A percentile compares a stretch with the other conserved stretches of the same genome.
phyloP scores from a whole-genome alignment of 805 yeast species.

The Kurtzmaniella cleridarum region DNA sequence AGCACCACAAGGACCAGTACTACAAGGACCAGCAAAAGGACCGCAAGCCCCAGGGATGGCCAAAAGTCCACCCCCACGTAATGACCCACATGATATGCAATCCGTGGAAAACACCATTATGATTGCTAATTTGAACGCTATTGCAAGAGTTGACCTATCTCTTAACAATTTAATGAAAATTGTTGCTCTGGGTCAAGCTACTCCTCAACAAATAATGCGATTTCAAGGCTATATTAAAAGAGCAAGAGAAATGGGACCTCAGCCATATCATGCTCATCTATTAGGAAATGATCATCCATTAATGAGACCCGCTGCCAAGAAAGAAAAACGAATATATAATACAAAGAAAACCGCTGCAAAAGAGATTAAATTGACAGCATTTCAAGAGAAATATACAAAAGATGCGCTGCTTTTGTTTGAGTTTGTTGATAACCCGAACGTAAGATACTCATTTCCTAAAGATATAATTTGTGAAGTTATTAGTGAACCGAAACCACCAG shows the following conservation, averaged over 20 bases:
- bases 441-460: constrained; percentile 71
- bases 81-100: constrained; percentile 38
- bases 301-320: constrained; percentile 9
- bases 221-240: constrained; percentile 77
- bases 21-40: not conserved
- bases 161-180: constrained; percentile 70
- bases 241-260: constrained; percentile 73
- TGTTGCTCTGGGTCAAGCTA: constrained; percentile 81
- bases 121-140: constrained; percentile 77
- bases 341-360: constrained; percentile 11
- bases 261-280: constrained; percentile 32
- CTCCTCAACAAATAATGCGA: constrained; percentile 62
- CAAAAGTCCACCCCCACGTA: constrained; percentile 14
- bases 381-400: constrained; percentile 64
- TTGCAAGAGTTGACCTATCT: constrained; percentile 69
- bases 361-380: constrained; percentile 65
- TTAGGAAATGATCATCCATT: constrained; percentile 10
- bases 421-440: constrained; percentile 71
- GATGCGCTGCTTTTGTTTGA: constrained; percentile 80
- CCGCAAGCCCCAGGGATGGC: not conserved
- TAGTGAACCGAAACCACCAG: constrained; percentile 15
- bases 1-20: not conserved
- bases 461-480: constrained; percentile 65
- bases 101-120: constrained; percentile 69
- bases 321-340: constrained; percentile 9